Evolutionary conservation across 176 grass and related monocot genomes (phyloP).

Genomic region (Phragmites australis): DNA sequence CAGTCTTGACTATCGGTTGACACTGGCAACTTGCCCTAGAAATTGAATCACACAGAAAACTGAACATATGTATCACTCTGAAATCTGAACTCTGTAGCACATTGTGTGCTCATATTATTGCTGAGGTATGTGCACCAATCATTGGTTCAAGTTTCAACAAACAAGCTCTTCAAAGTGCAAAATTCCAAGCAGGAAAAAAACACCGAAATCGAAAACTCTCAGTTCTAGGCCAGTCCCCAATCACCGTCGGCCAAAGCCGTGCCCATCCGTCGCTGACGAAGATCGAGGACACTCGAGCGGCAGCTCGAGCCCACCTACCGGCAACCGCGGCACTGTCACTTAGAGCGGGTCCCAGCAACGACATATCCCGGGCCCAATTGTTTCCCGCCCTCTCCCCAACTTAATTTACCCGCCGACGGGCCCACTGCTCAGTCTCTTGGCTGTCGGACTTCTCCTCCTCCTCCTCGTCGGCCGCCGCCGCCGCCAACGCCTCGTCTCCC

Average conservation of each 20-base stretch:
- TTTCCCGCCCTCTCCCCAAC: constrained; percentile 43
- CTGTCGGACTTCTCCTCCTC: neutral
- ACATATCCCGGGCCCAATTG: neutral
- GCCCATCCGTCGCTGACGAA: constrained; percentile 15
- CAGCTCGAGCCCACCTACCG: neutral
- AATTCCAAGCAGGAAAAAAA: constrained; percentile 39
- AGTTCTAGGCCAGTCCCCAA: constrained; percentile 31
- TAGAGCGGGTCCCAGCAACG: constrained; percentile 23
- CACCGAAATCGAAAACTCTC: constrained; percentile 37
- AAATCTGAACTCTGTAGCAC: neutral
- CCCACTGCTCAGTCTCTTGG: constrained; percentile 42
- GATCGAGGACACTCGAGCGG: neutral
- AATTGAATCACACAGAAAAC: no score
- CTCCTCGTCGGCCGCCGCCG: neutral
- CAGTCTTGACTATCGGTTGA: no score
- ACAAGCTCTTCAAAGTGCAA: constrained; percentile 34
- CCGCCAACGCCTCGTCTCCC: constrained; percentile 52
- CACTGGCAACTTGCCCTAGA: neutral
- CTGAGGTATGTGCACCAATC: constrained; percentile 23
- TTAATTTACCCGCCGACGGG: constrained; percentile 45
- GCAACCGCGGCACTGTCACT: neutral
- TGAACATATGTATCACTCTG: neutral
- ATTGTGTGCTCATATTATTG: constrained; percentile 14
- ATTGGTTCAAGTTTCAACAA: neutral
- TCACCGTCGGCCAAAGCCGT: neutral